Evolutionary conservation across 1,284 basidiomycete species (phyloP).

Genomic region (Cutaneotrichosporon cutaneum): DNA sequence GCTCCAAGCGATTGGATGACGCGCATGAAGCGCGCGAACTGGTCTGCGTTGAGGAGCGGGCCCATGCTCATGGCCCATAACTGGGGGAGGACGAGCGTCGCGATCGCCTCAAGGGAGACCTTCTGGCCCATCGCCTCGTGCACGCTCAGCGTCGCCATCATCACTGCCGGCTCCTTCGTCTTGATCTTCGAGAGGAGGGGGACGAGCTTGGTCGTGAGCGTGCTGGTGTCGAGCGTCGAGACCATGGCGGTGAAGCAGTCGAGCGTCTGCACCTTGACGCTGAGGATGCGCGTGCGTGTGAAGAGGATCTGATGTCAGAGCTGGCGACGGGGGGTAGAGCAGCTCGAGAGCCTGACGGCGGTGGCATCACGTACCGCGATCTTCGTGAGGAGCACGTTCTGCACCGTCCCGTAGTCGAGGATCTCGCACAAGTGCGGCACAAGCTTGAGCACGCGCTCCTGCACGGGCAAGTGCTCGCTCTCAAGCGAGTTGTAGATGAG

Average conservation of each 20-base stretch:
- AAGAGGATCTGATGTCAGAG: conserved; percentile 67
- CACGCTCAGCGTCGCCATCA: conserved; percentile 89
- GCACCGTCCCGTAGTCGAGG: conserved; percentile 89
- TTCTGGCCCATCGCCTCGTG: conserved; percentile 97
- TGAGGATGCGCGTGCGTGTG: conserved; percentile 78
- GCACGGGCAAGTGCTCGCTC: conserved; percentile 82
- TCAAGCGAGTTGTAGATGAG: conserved; percentile 94
- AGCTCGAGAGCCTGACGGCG: background rate
- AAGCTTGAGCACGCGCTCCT: conserved; percentile 82
- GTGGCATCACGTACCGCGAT: conserved; percentile 82
- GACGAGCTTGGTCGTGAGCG: conserved; percentile 90
- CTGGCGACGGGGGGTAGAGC: background rate
- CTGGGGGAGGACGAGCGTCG: conserved; percentile 87
- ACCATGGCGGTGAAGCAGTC: conserved; percentile 89
- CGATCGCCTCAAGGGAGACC: conserved; percentile 90
- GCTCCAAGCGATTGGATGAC: conserved; percentile 51
- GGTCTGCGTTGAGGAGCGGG: conserved; percentile 82
- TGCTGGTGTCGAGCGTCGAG: conserved; percentile 84
- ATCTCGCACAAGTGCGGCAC: conserved; percentile 88
- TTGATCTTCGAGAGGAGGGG: conserved; percentile 91
- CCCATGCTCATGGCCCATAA: conserved; percentile 96
- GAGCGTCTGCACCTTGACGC: conserved; percentile 85
- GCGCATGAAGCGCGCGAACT: conserved; percentile 86
- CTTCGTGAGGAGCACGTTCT: conserved; percentile 78
- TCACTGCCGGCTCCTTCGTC: conserved; percentile 90